phyloP scores from a whole-genome alignment of 225 moss, liverwort and hornwort genomes.

The Thuidium tamariscinum region DNA sequence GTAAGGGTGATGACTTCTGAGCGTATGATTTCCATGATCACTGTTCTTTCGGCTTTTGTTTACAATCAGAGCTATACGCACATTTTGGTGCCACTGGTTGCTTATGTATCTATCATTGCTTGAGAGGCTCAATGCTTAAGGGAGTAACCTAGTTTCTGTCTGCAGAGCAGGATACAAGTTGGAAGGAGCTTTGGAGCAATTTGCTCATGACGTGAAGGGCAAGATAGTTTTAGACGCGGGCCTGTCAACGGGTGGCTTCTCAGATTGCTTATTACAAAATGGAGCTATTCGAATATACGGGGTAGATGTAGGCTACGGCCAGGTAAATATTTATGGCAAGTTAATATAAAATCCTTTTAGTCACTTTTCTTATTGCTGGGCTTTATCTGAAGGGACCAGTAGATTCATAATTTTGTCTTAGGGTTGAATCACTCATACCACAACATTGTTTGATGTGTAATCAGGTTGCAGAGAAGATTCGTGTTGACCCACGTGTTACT shows the following conservation, averaged over 20 bases:
- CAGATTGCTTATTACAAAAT: conserved; percentile 82
- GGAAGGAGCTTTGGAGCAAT: conserved; percentile 88
- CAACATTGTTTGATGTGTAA: background rate
- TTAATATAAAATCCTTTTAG: background rate
- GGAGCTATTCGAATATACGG: conserved; percentile 83
- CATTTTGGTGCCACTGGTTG: background rate
- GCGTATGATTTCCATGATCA: background rate
- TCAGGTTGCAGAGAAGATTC: conserved; percentile 92
- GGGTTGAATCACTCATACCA: background rate
- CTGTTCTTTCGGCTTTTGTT: background rate
- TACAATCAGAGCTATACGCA: background rate
- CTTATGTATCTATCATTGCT: background rate
- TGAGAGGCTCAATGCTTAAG: background rate
- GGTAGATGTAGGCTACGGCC: conserved; percentile 92
- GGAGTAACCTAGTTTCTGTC: background rate
- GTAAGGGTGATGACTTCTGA: background rate
- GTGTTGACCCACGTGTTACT: conserved; percentile 61
- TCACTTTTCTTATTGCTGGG: background rate
- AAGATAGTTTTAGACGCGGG: conserved; percentile 91
- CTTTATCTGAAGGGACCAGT: background rate
- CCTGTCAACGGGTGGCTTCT: conserved; percentile 90
- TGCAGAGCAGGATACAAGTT: conserved; percentile 92
- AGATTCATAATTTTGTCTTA: background rate
- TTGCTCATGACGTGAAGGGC: conserved; percentile 65
- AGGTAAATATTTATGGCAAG: conserved; percentile 24